Conservation (phyloP, 352 stramenopile genomes). For the Globisporangium echinulatum region DNA sequence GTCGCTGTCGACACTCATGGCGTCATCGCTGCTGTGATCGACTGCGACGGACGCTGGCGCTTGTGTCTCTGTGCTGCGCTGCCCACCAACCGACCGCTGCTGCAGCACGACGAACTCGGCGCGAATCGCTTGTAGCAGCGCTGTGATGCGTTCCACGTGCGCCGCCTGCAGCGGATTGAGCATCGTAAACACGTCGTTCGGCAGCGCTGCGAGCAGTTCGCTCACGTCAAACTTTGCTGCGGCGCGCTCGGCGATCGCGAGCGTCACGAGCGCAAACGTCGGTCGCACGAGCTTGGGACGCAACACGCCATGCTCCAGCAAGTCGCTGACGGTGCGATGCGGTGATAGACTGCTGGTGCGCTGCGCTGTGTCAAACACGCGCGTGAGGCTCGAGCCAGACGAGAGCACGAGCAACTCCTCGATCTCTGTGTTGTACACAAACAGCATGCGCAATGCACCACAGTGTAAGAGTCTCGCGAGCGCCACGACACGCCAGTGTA, state of each 20-base stretch:
- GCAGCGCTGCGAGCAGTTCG: slow-evolving; percentile 20
- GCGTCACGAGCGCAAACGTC: slow-evolving; percentile 27
- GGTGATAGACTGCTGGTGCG: neutral
- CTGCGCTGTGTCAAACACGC: slow-evolving; percentile 11
- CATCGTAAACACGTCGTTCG: slow-evolving; percentile 38
- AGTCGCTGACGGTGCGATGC: neutral
- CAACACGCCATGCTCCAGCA: slow-evolving; percentile 4
- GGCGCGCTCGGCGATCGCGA: slow-evolving; percentile 17
- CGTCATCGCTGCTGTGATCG: neutral
- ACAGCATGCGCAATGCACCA: neutral
- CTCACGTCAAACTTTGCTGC: slow-evolving; percentile 23
- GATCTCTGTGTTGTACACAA: neutral
- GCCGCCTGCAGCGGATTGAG: slow-evolving; percentile 24
- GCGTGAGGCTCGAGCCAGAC: slow-evolving; percentile 26
- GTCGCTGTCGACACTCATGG: slow-evolving; percentile 4
- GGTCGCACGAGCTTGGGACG: slow-evolving; percentile 19
- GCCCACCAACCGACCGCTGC: slow-evolving; percentile 2
- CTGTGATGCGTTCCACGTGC: slow-evolving; percentile 21
- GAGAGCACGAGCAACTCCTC: slow-evolving; percentile 39
- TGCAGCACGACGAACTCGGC: slow-evolving; percentile 24
- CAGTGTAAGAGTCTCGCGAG: neutral
- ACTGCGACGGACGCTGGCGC: neutral
- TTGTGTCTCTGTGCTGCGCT: neutral
- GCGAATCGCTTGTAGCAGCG: slow-evolving; percentile 24
- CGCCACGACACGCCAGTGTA: neutral